phyloP scores from a whole-genome alignment of 495 filamentous ascomycete species.

The Aspergillus conjunctus region DNA sequence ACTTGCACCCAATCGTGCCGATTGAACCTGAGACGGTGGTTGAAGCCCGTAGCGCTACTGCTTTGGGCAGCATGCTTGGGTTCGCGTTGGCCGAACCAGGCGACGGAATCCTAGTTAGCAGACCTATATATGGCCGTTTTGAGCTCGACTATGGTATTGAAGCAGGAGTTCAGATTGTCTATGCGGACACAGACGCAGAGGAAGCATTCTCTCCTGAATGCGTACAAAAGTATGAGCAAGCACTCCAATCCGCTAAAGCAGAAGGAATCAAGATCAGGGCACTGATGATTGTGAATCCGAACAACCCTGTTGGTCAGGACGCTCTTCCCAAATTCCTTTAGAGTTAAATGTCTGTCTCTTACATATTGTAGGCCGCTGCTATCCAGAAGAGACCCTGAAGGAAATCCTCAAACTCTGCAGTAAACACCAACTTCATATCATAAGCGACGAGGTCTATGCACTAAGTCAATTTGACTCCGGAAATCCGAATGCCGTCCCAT shows the following conservation, averaged over 20 bases:
- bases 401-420: conserved; percentile 55
- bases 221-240: conserved; percentile 37
- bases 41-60: conserved; percentile 40
- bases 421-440: conserved; percentile 56
- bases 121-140: conserved; percentile 45
- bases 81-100: conserved; percentile 47
- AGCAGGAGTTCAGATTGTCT: conserved; percentile 38
- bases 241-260: conserved; percentile 25
- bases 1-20: conserved; percentile 36
- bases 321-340: neutral
- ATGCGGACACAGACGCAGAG: conserved; percentile 33
- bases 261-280: conserved; percentile 27
- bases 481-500: conserved; percentile 40
- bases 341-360: neutral
- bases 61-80: conserved; percentile 39
- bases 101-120: conserved; percentile 47
- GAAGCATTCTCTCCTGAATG: conserved; percentile 34
- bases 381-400: conserved; percentile 48
- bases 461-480: conserved; percentile 51
- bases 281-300: conserved; percentile 40
- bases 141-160: conserved; percentile 44
- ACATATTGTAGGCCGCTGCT: conserved; percentile 49
- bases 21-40: conserved; percentile 40
- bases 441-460: conserved; percentile 65
- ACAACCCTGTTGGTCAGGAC: conserved; percentile 47